Percentiles rank a stretch among this genome's conserved stretches.
Evolutionary conservation across 306 rosid genomes (phyloP).

Genomic region (Leucaena leucocephala): DNA sequence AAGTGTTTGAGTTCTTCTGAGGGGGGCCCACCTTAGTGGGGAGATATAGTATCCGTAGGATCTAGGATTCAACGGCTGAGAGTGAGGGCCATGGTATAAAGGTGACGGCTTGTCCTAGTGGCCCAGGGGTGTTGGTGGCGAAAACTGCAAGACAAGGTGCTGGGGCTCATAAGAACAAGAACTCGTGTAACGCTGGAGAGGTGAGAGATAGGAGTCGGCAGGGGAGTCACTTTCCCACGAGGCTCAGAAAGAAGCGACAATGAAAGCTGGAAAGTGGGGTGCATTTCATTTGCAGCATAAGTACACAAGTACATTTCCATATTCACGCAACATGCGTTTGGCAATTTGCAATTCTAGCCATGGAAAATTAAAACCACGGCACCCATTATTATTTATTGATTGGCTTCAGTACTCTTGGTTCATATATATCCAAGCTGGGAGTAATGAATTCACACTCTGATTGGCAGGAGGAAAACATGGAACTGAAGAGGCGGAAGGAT

Average conservation of each 20-base stretch:
- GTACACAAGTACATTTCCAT: constrained; percentile 23
- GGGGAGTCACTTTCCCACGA: neutral
- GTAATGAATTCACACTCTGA: neutral
- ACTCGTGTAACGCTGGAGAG: no score
- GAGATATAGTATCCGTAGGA: no score
- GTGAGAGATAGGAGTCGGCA: neutral
- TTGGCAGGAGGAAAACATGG: constrained; percentile 86
- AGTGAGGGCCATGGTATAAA: neutral
- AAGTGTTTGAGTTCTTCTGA: neutral
- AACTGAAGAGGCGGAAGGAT: constrained; percentile 66
- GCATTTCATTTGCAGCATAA: constrained; percentile 7
- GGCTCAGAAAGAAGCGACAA: constrained; percentile 20
- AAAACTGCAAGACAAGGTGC: neutral
- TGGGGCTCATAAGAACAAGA: neutral
- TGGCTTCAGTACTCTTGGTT: neutral
- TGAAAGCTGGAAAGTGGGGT: constrained; percentile 13
- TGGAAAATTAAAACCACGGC: neutral
- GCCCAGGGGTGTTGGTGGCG: no score
- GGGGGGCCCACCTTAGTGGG: neutral
- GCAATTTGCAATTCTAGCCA: neutral
- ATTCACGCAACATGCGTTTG: neutral
- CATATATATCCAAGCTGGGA: neutral
- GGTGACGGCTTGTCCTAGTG: no score
- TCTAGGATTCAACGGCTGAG: neutral
- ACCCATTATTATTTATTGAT: neutral